Evolutionary conservation across 106 monocot species (phyloP), one percentile per base, ranked within the genome.

Genomic region (Xerophyta viscosa): DNA sequence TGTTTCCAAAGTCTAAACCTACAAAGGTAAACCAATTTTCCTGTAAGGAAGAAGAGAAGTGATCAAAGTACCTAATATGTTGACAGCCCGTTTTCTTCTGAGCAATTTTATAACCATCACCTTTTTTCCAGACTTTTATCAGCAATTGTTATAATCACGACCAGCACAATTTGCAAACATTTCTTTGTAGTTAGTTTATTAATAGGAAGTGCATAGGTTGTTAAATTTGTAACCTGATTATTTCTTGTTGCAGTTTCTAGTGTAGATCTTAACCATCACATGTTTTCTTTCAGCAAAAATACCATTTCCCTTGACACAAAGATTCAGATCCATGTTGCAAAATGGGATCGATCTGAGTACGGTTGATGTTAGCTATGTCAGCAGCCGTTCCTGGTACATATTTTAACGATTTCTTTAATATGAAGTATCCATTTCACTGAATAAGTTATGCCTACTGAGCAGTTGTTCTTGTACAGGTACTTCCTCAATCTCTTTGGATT

Each of bases 361-460:
- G 46, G 98, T 99, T 63, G 98, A 90, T 77, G 98, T 99, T 57
- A 99, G 98, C 69, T 99, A 99, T 71, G 98, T 99, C 58, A 89
- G 98, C 71, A 90, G 98, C 60, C 98, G 98, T 61, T 99, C 98
- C 41, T 99, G 98, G 98, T 99, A 74, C 55, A 42, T 21, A 24
- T 31, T 42, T 23, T 57, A 3, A 39, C 25, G 23, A 9, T 39
- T 57, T 57, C 22, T 55, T 33, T n/a, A n/a, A n/a, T n/a, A n/a
- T n/a, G n/a, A n/a, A n/a, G n/a, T n/a, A n/a, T n/a, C n/a, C n/a
- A n/a, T n/a, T n/a, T 8, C 39, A 39, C 6, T 12, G 39, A 39
- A 39, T 39, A 10, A 39, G 2, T 39, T 39, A 7, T 39, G 6
- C 39, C 15, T 39, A 39, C 15, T 39, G 6, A 39, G 2, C 1